These are phyloP conservation scores for Flaveria ramosissima DNA, from an alignment of 129 eudicot species.

Conservation along the genomic window DNA sequence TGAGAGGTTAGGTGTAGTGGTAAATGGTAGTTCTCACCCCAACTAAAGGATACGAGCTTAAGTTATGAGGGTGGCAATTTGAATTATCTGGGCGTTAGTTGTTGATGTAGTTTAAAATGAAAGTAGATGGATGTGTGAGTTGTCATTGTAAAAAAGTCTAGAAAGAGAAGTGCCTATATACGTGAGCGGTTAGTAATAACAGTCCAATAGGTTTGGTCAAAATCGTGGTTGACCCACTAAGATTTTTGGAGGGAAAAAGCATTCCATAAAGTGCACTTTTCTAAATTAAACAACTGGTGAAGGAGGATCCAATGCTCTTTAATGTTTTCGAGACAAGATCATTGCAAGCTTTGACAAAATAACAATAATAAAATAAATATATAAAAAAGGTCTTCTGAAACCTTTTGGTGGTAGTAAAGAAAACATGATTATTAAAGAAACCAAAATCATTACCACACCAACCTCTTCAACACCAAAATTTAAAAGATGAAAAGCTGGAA, in stretches of 20 bases:
- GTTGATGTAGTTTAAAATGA: too few relatives aligned
- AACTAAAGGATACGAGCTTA: too few relatives aligned
- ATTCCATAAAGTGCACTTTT: not conserved
- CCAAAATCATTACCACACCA: slow-evolving; percentile 35
- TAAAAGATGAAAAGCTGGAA: slow-evolving; percentile 12
- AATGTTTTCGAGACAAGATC: slow-evolving; percentile 31
- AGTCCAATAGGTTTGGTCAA: not conserved
- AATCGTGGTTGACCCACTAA: not conserved
- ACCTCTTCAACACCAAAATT: slow-evolving; percentile 21
- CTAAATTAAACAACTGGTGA: not conserved
- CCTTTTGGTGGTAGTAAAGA: slow-evolving; percentile 28
- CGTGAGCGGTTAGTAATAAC: not conserved
- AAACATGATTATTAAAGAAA: slow-evolving; percentile 28
- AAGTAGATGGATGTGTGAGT: too few relatives aligned
- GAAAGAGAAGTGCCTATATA: too few relatives aligned
- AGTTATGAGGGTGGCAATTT: too few relatives aligned
- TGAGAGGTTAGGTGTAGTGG: too few relatives aligned
- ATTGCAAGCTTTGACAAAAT: slow-evolving; percentile 33
- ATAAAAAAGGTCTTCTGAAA: slow-evolving; percentile 29
- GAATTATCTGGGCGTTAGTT: too few relatives aligned
- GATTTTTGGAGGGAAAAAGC: slow-evolving; percentile 8
- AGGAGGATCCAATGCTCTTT: slow-evolving; percentile 38
- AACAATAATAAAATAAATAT: not conserved
- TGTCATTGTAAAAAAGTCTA: too few relatives aligned
- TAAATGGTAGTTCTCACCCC: too few relatives aligned